Percentiles rank a stretch among this genome's conserved stretches.
Conservation (phyloP, 1,284 basidiomycete genomes). For the Uromyces viciae-fabae region DNA sequence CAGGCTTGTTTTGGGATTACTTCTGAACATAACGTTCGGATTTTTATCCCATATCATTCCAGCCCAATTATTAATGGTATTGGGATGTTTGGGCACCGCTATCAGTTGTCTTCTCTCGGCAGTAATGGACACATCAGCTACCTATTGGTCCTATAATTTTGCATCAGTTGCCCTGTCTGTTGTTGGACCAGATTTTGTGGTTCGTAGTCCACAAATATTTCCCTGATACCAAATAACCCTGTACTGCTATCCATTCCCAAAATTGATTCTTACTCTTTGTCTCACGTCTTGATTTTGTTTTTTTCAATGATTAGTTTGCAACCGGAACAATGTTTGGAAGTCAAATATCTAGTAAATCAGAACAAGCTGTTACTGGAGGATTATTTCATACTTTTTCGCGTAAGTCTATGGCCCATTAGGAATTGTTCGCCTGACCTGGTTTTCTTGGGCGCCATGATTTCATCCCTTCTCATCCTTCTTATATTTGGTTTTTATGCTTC, state of each 20-base stretch:
- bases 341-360: slow-evolving; percentile 12
- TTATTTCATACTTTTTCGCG: slow-evolving; percentile 34
- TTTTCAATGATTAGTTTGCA: slow-evolving; percentile 2
- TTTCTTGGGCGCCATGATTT: no score
- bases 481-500: neutral
- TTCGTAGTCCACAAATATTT: neutral
- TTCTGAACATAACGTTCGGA: slow-evolving; percentile 27
- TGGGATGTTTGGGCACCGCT: slow-evolving; percentile 19
- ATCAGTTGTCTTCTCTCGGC: slow-evolving; percentile 17
- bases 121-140: slow-evolving; percentile 29
- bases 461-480: neutral
- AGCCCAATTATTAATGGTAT: slow-evolving; percentile 30
- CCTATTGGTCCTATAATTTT: slow-evolving; percentile 42
- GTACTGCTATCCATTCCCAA: neutral
- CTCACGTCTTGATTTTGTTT: neutral
- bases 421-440: no score
- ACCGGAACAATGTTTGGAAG: slow-evolving; percentile 31
- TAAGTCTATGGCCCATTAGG: no score
- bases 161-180: slow-evolving; percentile 23
- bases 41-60: slow-evolving; percentile 15
- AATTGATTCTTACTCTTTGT: neutral
- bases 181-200: slow-evolving; percentile 40
- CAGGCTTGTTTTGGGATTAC: slow-evolving; percentile 30
- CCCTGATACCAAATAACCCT: no score
- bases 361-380: slow-evolving; percentile 31